Conservation (phyloP, 2,329 filamentous ascomycete genomes). For the Pyricularia sp. region DNA sequence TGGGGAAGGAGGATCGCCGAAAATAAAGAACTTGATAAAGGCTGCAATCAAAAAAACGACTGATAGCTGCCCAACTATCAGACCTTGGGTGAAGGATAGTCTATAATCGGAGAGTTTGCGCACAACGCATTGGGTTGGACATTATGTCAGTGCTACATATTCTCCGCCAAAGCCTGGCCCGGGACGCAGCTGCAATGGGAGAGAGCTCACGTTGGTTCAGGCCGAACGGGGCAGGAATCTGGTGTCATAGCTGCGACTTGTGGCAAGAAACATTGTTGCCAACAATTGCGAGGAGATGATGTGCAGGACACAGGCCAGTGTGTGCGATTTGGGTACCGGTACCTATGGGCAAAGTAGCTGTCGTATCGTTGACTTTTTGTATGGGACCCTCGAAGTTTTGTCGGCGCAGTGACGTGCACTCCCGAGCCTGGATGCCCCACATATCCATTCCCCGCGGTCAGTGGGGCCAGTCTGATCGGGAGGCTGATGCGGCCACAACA, state of each 20-base stretch:
- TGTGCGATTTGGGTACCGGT: neutral
- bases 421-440: neutral
- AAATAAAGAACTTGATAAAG: slow-evolving; percentile 99
- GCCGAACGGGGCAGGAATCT: slow-evolving; percentile 29
- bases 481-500: neutral
- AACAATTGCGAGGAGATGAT: neutral
- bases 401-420: neutral
- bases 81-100: slow-evolving; percentile 85
- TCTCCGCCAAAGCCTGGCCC: neutral
- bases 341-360: neutral
- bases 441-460: neutral
- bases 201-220: slow-evolving; percentile 36
- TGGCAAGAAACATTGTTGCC: neutral
- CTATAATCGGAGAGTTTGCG: slow-evolving; percentile 29
- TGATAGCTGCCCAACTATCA: slow-evolving; percentile 86
- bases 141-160: neutral
- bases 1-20: slow-evolving; percentile 81
- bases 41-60: slow-evolving; percentile 84
- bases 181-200: neutral
- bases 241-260: slow-evolving; percentile 23
- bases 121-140: neutral
- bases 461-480: slow-evolving; percentile 1
- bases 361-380: neutral
- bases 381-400: neutral
- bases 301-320: neutral